Conservation (phyloP, 768 basidiomycete species). For the Pleurotus sapidus region DNA sequence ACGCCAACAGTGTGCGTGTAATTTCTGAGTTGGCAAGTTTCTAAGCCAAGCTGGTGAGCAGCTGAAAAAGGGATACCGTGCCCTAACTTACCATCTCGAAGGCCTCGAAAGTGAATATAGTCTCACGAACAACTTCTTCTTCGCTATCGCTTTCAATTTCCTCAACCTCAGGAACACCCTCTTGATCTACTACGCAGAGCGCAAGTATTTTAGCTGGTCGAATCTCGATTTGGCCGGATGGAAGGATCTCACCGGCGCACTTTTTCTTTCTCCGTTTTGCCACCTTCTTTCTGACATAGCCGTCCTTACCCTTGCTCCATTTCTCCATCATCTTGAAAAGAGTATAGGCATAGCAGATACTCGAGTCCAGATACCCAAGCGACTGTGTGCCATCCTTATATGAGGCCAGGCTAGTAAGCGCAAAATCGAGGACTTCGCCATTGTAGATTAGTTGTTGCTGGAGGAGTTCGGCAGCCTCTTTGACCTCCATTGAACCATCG, state of each 20-base stretch:
- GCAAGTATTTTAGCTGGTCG: not conserved
- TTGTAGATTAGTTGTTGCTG: conserved; percentile 94
- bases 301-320: conserved; percentile 71
- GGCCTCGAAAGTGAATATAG: conserved; percentile 86
- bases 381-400: conserved; percentile 83
- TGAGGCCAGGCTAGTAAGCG: conserved; percentile 69
- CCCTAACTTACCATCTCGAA: conserved; percentile 74
- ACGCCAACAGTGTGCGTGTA: conserved; percentile 77
- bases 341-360: conserved; percentile 79
- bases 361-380: conserved; percentile 81
- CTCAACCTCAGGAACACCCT: conserved; percentile 67
- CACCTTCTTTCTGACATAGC: conserved; percentile 72
- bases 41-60: conserved; percentile 37
- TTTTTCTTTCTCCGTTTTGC: conserved; percentile 52
- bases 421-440: conserved; percentile 88
- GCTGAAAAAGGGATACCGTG: conserved; percentile 1
- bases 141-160: conserved; percentile 61
- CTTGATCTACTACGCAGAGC: conserved; percentile 26
- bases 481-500: conserved; percentile 23
- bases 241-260: conserved; percentile 33
- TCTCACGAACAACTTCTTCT: conserved; percentile 74
- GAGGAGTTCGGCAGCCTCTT: conserved; percentile 76
- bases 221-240: not conserved
- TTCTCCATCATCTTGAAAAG: conserved; percentile 88
- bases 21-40: conserved; percentile 89